Evolutionary conservation across 2,329 filamentous ascomycete genomes (phyloP).

Genomic region (Neonectria faginata): DNA sequence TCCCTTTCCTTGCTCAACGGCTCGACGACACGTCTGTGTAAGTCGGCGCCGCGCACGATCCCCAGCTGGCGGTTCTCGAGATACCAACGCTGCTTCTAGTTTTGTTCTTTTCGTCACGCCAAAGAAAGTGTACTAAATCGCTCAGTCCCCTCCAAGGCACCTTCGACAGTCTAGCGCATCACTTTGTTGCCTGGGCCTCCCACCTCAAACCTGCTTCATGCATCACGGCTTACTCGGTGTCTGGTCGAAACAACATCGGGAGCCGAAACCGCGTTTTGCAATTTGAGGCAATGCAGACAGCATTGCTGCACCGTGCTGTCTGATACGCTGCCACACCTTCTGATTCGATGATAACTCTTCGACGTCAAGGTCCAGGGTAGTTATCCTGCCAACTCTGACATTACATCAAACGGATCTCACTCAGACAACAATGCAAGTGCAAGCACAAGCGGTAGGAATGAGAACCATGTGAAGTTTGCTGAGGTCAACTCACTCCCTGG

Average conservation of each 20-base stretch:
- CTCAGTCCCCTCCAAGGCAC: neutral
- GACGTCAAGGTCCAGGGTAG: slow-evolving; percentile 18
- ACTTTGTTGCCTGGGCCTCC: neutral
- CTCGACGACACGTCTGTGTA: slow-evolving; percentile 23
- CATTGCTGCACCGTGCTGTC: neutral
- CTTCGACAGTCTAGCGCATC: neutral
- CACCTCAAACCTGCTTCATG: neutral
- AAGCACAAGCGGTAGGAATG: neutral
- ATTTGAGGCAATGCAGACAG: neutral
- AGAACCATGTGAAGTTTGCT: neutral
- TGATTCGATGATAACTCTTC: neutral
- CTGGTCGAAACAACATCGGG: neutral
- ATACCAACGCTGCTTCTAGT: neutral
- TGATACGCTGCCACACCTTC: neutral
- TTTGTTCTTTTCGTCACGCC: neutral
- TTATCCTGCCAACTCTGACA: neutral
- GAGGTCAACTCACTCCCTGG: neutral
- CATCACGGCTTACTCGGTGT: neutral
- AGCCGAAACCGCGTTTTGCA: neutral
- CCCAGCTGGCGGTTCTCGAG: slow-evolving; percentile 1
- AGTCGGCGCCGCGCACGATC: slow-evolving; percentile 7
- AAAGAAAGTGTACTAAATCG: neutral
- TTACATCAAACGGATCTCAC: neutral
- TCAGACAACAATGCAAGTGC: neutral
- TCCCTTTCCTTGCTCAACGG: slow-evolving; percentile 33